phyloP scores from a whole-genome alignment of 163 green algal species.

The Coccomyxa subellipsoidea region DNA sequence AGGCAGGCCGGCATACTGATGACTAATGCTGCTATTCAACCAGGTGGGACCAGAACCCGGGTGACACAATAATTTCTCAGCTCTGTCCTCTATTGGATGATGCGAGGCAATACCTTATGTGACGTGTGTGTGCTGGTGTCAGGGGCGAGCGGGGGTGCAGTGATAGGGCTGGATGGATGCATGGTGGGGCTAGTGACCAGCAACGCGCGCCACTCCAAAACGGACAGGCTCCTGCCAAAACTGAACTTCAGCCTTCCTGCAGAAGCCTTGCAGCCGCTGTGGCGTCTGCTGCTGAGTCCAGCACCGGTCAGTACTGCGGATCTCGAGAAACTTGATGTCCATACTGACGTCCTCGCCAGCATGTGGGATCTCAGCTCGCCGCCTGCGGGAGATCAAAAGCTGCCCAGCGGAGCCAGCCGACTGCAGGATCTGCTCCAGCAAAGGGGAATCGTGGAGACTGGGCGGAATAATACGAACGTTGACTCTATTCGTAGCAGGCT shows the following conservation, averaged over 20 bases:
- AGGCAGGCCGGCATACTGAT: not conserved
- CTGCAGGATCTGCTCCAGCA: not conserved
- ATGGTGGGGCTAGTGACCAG: slow-evolving; percentile 73
- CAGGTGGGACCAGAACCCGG: not conserved
- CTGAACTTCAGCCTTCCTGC: slow-evolving; percentile 67
- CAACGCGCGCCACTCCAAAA: slow-evolving; percentile 49
- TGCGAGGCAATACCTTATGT: too few species aligned
- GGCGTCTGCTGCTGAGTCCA: not conserved
- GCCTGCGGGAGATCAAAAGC: not conserved
- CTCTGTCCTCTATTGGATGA: too few species aligned
- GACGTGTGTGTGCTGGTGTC: not conserved
- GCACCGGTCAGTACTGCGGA: not conserved
- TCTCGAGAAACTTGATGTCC: not conserved
- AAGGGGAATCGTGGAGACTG: not conserved
- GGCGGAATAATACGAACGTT: not conserved
- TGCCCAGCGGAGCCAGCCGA: not conserved
- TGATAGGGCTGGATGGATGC: slow-evolving; percentile 48
- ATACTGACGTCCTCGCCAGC: not conserved
- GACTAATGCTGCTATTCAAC: not conserved
- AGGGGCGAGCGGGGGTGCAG: slow-evolving; percentile 67
- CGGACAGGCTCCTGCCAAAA: slow-evolving; percentile 36
- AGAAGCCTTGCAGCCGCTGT: slow-evolving; percentile 41
- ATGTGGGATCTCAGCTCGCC: not conserved
- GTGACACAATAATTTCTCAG: not conserved
- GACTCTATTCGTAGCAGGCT: too few species aligned